Evolutionary conservation across 176 grass and related monocot genomes (phyloP), one percentile per base, ranked within the genome.

Genomic region (Aegilops sharonensis): DNA sequence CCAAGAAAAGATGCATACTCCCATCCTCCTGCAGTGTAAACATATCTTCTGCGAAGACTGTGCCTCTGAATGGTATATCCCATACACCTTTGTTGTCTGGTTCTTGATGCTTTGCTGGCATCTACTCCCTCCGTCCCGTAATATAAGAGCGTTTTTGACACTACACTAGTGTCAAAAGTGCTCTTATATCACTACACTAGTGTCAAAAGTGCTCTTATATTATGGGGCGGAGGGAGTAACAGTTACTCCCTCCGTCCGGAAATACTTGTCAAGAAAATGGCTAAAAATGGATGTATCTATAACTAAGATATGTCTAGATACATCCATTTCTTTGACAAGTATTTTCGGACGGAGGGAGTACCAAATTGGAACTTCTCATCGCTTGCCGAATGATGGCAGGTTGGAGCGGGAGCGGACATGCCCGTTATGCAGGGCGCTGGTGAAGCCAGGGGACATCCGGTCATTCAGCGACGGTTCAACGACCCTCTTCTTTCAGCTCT

Each of bases 371-470:
- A 67, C 23, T 47, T 43, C 11, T 17, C 40, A 31, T 66, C 64
- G 13, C 54, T 43, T n/a, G 3, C 39, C 61, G 52, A 24, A 36
- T 3, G 8, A 48, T 87, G 47, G 12, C 79, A 98, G 95, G 95
- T 94, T 98, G 72, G 95, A 98, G 93, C 90, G 95, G 90, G 95
- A 98, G 86, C 82, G 95, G 61, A 98, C 95, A 3, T 98, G 95
- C 76, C 95, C 95, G 4, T 61, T 98, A 45, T 98, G 95, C 81
- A 91, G 95, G 76, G 91, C 91, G 21, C 57, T 98, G 78, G 93
- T 95, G 11, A 98, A 98, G 70, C 89, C 93, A 83, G 93, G 91
- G 71, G 96, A 95, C 82, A 86, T 98, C 75, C 79, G 90, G 63
- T 98, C 96, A 8, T 98, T 83, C 11, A 82, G 93, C 34, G 96